Evolutionary conservation across 495 filamentous ascomycete genomes (phyloP).

Genomic region (Thozetella sp.): DNA sequence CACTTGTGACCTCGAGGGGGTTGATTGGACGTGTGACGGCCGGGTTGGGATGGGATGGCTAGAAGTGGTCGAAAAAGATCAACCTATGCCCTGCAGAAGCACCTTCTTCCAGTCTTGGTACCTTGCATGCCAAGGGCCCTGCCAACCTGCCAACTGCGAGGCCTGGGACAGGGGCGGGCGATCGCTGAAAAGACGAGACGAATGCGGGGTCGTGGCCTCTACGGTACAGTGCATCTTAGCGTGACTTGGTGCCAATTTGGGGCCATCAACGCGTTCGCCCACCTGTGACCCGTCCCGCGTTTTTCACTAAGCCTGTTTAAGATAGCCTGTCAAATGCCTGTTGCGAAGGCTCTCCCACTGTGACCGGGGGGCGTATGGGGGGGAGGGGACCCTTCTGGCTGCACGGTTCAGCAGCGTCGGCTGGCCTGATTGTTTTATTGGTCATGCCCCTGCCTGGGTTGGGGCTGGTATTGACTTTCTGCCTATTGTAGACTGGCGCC

Average conservation of each 20-base stretch:
- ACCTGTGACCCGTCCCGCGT: not conserved
- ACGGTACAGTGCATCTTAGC: too few species aligned
- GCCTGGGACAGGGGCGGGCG: too few species aligned
- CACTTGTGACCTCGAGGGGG: too few species aligned
- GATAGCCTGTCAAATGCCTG: not conserved
- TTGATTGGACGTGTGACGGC: too few species aligned
- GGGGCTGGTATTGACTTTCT: conserved; percentile 1
- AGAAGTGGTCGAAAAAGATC: too few species aligned
- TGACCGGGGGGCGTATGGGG: too few species aligned
- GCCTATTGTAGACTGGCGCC: not conserved
- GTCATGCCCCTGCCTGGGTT: not conserved
- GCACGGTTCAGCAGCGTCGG: not conserved
- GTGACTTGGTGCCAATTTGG: not conserved
- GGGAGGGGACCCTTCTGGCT: not conserved
- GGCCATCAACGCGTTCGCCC: not conserved
- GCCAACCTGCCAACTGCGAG: not conserved
- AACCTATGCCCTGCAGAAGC: too few species aligned
- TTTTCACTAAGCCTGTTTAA: not conserved
- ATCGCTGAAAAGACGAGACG: too few species aligned
- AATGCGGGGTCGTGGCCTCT: too few species aligned
- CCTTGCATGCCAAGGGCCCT: not conserved
- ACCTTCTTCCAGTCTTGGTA: too few species aligned
- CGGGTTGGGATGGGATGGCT: too few species aligned
- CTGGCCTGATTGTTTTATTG: not conserved
- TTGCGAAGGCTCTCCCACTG: too few species aligned